Evolutionary conservation across 176 grass and related monocot species (phyloP).

Genomic region (Stipa capillata): DNA sequence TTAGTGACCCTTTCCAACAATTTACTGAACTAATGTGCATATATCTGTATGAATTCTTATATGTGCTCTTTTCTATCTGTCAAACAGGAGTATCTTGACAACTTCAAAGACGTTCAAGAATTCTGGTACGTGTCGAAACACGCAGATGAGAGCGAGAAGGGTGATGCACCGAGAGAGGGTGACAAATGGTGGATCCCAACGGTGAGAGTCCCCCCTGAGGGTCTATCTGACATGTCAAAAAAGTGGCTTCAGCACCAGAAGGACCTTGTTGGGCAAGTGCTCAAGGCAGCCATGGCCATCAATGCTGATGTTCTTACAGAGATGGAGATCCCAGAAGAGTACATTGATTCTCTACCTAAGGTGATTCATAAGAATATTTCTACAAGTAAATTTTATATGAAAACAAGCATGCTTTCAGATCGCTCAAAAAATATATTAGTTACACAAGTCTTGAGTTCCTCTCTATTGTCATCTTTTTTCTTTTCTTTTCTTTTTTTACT

Average conservation of each 20-base stretch:
- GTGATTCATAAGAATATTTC: conserved; percentile 3
- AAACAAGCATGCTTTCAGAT: neutral
- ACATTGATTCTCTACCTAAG: conserved; percentile 68
- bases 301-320: conserved; percentile 54
- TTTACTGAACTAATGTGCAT: neutral
- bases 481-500: too few relatives aligned
- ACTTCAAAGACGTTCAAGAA: conserved; percentile 42
- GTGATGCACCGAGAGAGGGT: conserved; percentile 16
- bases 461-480: neutral
- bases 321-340: conserved; percentile 74
- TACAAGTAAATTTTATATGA: neutral
- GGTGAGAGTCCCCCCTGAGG: conserved; percentile 52
- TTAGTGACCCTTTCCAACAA: neutral
- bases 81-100: conserved; percentile 61
- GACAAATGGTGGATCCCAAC: conserved; percentile 87
- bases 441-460: neutral
- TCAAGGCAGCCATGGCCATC: conserved; percentile 80
- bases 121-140: conserved; percentile 61
- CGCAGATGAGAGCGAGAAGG: conserved; percentile 6
- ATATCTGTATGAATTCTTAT: neutral
- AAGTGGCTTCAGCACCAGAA: conserved; percentile 64
- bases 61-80: neutral
- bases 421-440: neutral
- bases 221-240: conserved; percentile 44
- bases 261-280: conserved; percentile 70